Percentiles rank a stretch among this genome's conserved stretches.
Evolutionary conservation across 805 yeast species (phyloP).

Genomic region (Blastobotrys americana): DNA sequence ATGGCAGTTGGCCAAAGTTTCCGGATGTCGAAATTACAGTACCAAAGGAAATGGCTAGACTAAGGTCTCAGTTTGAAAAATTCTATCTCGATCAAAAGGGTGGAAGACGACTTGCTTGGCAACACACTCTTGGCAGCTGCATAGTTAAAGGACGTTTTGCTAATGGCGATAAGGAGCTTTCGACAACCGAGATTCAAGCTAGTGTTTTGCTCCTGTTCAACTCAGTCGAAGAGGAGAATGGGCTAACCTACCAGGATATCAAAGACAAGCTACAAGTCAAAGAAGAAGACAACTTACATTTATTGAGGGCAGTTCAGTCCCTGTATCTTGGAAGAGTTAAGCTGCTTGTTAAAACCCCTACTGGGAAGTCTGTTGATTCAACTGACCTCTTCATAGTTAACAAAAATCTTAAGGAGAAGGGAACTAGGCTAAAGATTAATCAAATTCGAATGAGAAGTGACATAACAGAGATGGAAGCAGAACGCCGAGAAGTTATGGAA

Average conservation of each 20-base stretch:
- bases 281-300: slow-evolving; percentile 9
- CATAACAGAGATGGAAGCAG: slow-evolving; percentile 18
- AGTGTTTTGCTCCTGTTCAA: slow-evolving; percentile 25
- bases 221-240: slow-evolving; percentile 17
- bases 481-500: slow-evolving; percentile 18
- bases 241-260: slow-evolving; percentile 9
- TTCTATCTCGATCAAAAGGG: slow-evolving; percentile 17
- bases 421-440: slow-evolving; percentile 21
- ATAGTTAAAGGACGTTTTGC: slow-evolving; percentile 25
- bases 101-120: slow-evolving; percentile 23
- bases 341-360: slow-evolving; percentile 20
- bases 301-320: slow-evolving; percentile 23
- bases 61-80: slow-evolving; percentile 20
- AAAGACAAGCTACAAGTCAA: background rate
- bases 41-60: slow-evolving; percentile 23
- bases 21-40: slow-evolving; percentile 22
- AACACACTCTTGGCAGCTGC: slow-evolving; percentile 26
- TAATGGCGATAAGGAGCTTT: slow-evolving; percentile 27
- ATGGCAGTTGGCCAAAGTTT: slow-evolving; percentile 28
- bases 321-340: slow-evolving; percentile 23
- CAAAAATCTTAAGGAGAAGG: slow-evolving; percentile 19
- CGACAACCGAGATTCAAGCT: slow-evolving; percentile 25
- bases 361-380: slow-evolving; percentile 14
- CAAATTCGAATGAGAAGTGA: slow-evolving; percentile 20
- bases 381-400: slow-evolving; percentile 24